Evolutionary conservation across 2,329 filamentous ascomycete genomes (phyloP), one percentile per base, ranked within the genome.

Genomic region (Clonostachys byssicola): DNA sequence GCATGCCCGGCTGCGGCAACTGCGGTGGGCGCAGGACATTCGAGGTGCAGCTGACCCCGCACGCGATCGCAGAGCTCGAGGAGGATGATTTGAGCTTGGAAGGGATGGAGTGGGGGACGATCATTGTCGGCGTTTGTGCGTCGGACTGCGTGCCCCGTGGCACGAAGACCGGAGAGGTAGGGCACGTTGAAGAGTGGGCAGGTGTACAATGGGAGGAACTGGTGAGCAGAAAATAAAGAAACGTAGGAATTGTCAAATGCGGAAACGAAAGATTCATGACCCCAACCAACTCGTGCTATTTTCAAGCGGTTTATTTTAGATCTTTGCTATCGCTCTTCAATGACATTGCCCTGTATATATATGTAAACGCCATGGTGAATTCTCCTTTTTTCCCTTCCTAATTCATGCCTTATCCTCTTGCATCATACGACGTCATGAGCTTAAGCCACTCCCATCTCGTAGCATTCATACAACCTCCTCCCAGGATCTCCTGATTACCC

Each of bases 101-200:
- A 73, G 94, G 92, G 0, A 99, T 99, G 94, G 94, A 99, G 60
- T 99, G 94, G 94, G 92, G 92, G 0, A 97, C 91, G 1, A 79
- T 99, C 9, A 82, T 99, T 49, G 73, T 97, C 36, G 91, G 83
- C 0, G 90, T 95, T 8, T 99, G 94, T 64, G 81, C 78, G 54
- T 80, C 70, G 60, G 89, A 97, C 64, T 97, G 94, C 62, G 74
- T 78, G 57, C 80, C 82, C 14, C 65, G 65, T 6, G 78, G 79
- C 1, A 75, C 82, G 7, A 65, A 67, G 12, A 72, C 77, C 35
- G 87, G 83, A 0, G 77, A 83, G 59, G 80, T 84, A 1, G 89
- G 85, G 2, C 97, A 95, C 67, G 60, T 91, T 16, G 94, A 97
- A 72, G 94, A 99, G 68, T 99, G 94, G 92, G 84, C 81, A n/a